phyloP scores from a whole-genome alignment of 106 monocot genomes.

The Acanthochlamys bracteata region DNA sequence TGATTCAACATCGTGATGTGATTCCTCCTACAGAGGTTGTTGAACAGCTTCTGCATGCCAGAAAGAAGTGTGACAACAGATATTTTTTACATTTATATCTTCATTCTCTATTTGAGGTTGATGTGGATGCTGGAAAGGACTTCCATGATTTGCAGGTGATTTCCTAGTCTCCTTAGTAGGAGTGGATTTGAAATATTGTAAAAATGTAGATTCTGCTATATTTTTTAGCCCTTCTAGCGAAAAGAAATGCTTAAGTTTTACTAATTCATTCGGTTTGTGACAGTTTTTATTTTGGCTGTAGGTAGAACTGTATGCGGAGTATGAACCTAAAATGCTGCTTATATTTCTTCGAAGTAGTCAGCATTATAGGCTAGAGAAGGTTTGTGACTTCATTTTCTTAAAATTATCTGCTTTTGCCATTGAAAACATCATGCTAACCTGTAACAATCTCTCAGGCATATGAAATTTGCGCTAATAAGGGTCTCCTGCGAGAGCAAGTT shows the following conservation, averaged over 20 bases:
- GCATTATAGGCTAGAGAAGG: constrained; percentile 95
- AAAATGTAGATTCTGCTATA: no score
- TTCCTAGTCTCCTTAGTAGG: no score
- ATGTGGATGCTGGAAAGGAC: constrained; percentile 73
- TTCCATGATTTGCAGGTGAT: constrained; percentile 94
- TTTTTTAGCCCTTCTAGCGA: no score
- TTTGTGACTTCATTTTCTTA: no score
- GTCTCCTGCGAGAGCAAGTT: constrained; percentile 73
- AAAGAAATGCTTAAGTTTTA: no score
- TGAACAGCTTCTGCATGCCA: constrained; percentile 44
- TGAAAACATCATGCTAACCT: not conserved
- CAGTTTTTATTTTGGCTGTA: no score
- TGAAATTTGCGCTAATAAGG: constrained; percentile 63
- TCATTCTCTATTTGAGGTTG: constrained; percentile 76
- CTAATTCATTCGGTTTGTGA: no score
- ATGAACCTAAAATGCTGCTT: constrained; percentile 75
- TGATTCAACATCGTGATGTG: constrained; percentile 68
- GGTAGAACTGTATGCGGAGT: constrained; percentile 98
- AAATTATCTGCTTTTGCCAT: constrained; percentile 5
- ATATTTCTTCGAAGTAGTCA: constrained; percentile 91
- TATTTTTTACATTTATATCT: constrained; percentile 67
- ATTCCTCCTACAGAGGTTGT: constrained; percentile 77
- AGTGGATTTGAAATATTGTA: no score
- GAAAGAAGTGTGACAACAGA: constrained; percentile 50
- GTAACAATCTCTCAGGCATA: constrained; percentile 58